Percentiles rank a stretch among this genome's conserved stretches.
These are phyloP conservation scores for Apophysomyces ossiformis DNA, from an alignment of 371 early-diverging fungal species.

Conservation along the genomic window DNA sequence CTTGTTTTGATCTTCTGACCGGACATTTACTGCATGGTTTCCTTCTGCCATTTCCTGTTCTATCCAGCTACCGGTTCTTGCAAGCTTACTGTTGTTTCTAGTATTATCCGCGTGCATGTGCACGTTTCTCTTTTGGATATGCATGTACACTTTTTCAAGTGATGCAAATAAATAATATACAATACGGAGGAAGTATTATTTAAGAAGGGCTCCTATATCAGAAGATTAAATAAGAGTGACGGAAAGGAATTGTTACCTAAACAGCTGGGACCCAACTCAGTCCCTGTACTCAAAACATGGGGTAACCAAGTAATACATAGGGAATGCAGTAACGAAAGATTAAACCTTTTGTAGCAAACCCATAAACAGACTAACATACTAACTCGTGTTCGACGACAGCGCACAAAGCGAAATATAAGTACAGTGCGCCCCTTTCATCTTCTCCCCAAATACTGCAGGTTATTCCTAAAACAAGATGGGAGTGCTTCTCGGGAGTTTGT, in stretches of 20 bases:
- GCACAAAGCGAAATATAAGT: not conserved
- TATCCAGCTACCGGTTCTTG: too few species aligned
- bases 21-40: too few species aligned
- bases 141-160: not conserved
- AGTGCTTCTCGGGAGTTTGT: constrained; percentile 7
- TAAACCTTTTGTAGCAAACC: not conserved
- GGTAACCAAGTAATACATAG: not conserved
- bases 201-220: not conserved
- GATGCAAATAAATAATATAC: too few species aligned
- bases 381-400: constrained; percentile 1
- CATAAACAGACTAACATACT: not conserved
- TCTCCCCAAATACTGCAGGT: not conserved
- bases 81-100: too few species aligned
- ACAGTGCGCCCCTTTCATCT: constrained; percentile 8
- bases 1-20: too few species aligned
- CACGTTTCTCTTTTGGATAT: not conserved
- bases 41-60: too few species aligned
- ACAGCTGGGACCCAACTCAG: not conserved
- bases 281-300: not conserved
- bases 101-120: too few species aligned
- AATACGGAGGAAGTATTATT: too few species aligned
- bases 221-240: too few species aligned
- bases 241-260: not conserved
- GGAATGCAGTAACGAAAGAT: not conserved
- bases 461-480: not conserved